Percentiles rank a stretch among this genome's conserved stretches.
Conservation (phyloP, 2,329 filamentous ascomycete species). For the Alternaria metachromatica region DNA sequence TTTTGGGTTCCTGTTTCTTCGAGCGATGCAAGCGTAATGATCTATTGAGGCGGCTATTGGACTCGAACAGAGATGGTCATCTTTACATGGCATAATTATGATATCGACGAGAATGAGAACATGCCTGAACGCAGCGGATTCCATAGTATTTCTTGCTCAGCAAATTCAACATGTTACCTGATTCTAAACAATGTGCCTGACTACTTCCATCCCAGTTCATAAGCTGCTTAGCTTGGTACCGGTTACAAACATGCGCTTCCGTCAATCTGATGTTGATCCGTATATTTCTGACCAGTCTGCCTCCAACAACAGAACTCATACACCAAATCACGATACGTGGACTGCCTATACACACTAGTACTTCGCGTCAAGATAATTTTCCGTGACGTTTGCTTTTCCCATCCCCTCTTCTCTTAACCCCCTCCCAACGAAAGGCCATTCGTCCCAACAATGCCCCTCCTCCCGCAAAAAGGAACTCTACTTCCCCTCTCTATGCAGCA, state of each 20-base stretch:
- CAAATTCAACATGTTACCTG: constrained; percentile 8
- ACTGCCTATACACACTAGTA: not conserved
- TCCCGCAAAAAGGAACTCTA: not conserved
- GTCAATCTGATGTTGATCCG: not conserved
- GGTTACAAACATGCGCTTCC: not conserved
- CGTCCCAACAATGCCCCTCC: not conserved
- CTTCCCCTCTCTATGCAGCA: not conserved
- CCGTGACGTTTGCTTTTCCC: not conserved
- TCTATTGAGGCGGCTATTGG: constrained; percentile 2
- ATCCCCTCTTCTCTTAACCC: not conserved
- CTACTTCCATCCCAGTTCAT: not conserved
- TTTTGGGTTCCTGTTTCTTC: constrained; percentile 16
- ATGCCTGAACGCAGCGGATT: constrained; percentile 14
- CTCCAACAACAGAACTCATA: not conserved
- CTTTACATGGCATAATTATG: constrained; percentile 15
- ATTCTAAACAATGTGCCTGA: not conserved
- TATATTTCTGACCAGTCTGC: not conserved
- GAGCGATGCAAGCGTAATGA: constrained; percentile 22
- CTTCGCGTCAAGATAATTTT: not conserved
- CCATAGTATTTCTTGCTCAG: constrained; percentile 8
- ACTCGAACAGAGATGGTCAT: constrained; percentile 8
- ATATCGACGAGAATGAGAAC: constrained; percentile 16
- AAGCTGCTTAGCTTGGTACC: not conserved
- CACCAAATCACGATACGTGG: not conserved
- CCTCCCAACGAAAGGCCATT: not conserved